Evolutionary conservation across 1,139 yeast species (phyloP), one percentile per base, ranked within the genome.

Genomic region (Saccharomycopsis crataegensis): DNA sequence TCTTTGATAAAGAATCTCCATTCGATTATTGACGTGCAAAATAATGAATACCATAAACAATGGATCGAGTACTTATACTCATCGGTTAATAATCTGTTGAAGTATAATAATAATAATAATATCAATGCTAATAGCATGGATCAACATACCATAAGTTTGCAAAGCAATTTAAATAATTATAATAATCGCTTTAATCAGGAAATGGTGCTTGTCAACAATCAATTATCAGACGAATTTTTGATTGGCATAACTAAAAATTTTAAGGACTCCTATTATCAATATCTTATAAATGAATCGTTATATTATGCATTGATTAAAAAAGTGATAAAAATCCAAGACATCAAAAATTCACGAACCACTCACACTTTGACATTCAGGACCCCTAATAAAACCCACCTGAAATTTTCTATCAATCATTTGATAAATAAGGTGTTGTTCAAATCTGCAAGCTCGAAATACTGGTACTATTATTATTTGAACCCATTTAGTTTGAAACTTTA

Each of bases 1-100:
- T 74, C 82, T 6, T 80, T 83, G 59, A 80, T 87, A n/a, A 65
- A 74, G 58, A 78, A 77, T 2, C 70, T 82, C 62, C 65, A 68
- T 16, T 50, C 47, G 3, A 47, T 57, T 3, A 36, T 12, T 8
- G 58, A 47, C n/a, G 32, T 44, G n/a, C 56, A 48, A 9, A 67
- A 78, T 22, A 69, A 67, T 49, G 69, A 62, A 32, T 63, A 61
- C 28, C 70, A 67, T 53, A 61, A 59, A 22, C 67, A 58, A 52
- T 76, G 75, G 78, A 70, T 65, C 36, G 70, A 63, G 45, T 68
- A 62, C 51, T 67, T 67, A 46, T 59, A 62, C 22, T 65, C 58
- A 6, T 64, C 66, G 1, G 32, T 53, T 1, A 62, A 60, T 50
- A 55, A 63, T 12, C 55, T 60, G 50, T 59, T 63, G 1, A 56